Conservation (phyloP, 768 basidiomycete genomes). For the Termitomyces sp. region DNA sequence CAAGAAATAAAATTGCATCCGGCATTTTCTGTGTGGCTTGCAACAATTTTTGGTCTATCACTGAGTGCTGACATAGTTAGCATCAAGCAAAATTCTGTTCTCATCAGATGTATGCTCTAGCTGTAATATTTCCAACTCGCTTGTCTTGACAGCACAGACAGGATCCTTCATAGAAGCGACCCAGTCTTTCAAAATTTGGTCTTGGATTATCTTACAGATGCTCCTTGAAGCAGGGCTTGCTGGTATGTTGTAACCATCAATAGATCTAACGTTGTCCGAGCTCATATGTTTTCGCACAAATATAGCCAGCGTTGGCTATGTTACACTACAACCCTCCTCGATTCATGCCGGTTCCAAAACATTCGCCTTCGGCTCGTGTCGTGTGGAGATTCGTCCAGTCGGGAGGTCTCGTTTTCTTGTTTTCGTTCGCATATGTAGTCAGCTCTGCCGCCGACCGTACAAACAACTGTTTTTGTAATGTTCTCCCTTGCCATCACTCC, state of each 20-base stretch:
- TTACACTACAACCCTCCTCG: constrained; percentile 13
- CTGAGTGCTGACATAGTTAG: constrained; percentile 11
- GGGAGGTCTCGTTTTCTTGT: constrained; percentile 30
- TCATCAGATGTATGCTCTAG: constrained; percentile 15
- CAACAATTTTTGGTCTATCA: constrained; percentile 13
- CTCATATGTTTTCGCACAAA: not conserved
- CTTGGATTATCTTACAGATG: constrained; percentile 7
- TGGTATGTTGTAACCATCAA: not conserved
- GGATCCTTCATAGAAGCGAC: not conserved
- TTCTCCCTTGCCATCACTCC: constrained; percentile 38
- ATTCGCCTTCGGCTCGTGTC: constrained; percentile 25
- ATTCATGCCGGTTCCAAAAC: constrained; percentile 8
- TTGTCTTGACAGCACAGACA: not conserved
- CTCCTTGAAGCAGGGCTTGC: constrained; percentile 8
- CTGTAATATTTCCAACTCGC: not conserved
- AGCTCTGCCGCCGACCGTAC: constrained; percentile 21
- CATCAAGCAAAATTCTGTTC: constrained; percentile 7
- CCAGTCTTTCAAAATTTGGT: not conserved
- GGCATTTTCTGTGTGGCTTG: not conserved
- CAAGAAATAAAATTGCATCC: constrained; percentile 3
- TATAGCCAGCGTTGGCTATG: constrained; percentile 17
- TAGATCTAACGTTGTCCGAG: not conserved
- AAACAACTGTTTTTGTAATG: constrained; percentile 31
- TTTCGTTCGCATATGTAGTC: constrained; percentile 31
- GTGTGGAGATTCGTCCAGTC: constrained; percentile 33